These are phyloP conservation scores for Epichloe sylvatica DNA, from an alignment of 2,329 filamentous ascomycete genomes.

Conservation along the genomic window DNA sequence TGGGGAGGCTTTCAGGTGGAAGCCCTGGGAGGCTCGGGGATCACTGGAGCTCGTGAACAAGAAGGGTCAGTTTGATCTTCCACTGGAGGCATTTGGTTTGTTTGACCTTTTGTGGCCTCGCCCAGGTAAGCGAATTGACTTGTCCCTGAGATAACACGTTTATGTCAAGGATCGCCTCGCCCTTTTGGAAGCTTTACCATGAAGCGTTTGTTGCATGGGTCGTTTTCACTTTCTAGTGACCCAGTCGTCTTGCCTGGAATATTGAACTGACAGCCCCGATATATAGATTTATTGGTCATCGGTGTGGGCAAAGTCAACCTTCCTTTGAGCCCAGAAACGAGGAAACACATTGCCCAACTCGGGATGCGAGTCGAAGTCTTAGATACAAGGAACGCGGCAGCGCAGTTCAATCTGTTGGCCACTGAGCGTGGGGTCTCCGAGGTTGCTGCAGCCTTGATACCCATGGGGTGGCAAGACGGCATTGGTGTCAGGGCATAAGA, in stretches of 20 bases:
- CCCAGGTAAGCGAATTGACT: conserved; percentile 48
- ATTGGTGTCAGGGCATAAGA: conserved; percentile 22
- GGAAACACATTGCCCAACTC: conserved; percentile 55
- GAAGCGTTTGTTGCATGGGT: background rate
- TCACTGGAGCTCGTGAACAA: conserved; percentile 47
- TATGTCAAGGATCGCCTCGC: background rate
- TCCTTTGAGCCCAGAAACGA: conserved; percentile 63
- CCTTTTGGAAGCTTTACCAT: background rate
- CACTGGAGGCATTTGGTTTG: conserved; percentile 56
- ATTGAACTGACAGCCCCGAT: background rate
- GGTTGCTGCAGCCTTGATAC: conserved; percentile 77
- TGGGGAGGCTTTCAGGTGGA: conserved; percentile 81
- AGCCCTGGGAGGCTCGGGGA: conserved; percentile 53
- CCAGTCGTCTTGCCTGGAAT: background rate
- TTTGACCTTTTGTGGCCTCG: conserved; percentile 77
- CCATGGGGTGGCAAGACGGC: conserved; percentile 65
- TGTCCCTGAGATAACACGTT: background rate
- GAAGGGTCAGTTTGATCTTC: conserved; percentile 71
- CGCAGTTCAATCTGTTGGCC: conserved; percentile 89
- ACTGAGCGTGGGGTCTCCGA: conserved; percentile 79
- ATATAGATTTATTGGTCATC: conserved; percentile 70
- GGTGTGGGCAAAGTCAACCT: conserved; percentile 65
- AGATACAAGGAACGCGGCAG: conserved; percentile 85
- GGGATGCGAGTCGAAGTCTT: conserved; percentile 79
- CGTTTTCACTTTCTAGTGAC: background rate